Conservation (phyloP, 768 basidiomycete species). For the Suillus cothurnatus region DNA sequence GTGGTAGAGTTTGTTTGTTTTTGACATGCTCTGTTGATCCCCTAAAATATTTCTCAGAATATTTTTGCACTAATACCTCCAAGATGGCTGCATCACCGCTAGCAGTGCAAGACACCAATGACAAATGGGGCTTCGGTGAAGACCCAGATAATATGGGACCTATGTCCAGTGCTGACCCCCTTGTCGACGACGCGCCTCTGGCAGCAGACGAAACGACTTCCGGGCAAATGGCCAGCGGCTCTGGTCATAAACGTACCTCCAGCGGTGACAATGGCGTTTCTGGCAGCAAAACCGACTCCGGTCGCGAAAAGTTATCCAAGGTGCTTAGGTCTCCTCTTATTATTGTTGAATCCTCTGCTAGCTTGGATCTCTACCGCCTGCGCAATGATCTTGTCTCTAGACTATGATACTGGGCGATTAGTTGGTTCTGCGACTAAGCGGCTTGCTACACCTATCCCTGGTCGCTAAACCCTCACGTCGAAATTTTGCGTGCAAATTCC, state of each 20-base stretch:
- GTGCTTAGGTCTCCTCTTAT: constrained; percentile 73
- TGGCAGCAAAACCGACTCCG: constrained; percentile 46
- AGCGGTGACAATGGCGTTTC: constrained; percentile 41
- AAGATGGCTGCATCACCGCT: constrained; percentile 19
- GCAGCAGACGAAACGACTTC: constrained; percentile 23
- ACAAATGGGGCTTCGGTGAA: constrained; percentile 51
- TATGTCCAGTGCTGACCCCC: constrained; percentile 49
- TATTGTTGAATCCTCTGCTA: constrained; percentile 34
- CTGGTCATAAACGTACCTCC: constrained; percentile 41
- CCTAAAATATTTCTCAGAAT: background rate
- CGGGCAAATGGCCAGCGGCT: background rate
- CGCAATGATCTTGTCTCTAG: constrained; percentile 13
- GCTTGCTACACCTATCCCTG: constrained; percentile 7
- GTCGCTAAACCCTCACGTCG: constrained; percentile 11
- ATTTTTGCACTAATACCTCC: constrained; percentile 8
- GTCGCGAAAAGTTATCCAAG: constrained; percentile 81
- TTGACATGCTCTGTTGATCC: constrained; percentile 1
- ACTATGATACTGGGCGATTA: constrained; percentile 15
- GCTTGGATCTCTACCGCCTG: constrained; percentile 25
- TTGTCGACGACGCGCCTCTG: constrained; percentile 43
- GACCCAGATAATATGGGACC: constrained; percentile 52
- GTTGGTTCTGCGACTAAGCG: constrained; percentile 10
- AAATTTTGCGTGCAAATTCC: constrained; percentile 12
- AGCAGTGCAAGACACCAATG: constrained; percentile 20
- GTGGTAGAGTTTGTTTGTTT: constrained; percentile 1